Evolutionary conservation across 2,329 filamentous ascomycete species (phyloP).

Genomic region (Alternaria brassicae): DNA sequence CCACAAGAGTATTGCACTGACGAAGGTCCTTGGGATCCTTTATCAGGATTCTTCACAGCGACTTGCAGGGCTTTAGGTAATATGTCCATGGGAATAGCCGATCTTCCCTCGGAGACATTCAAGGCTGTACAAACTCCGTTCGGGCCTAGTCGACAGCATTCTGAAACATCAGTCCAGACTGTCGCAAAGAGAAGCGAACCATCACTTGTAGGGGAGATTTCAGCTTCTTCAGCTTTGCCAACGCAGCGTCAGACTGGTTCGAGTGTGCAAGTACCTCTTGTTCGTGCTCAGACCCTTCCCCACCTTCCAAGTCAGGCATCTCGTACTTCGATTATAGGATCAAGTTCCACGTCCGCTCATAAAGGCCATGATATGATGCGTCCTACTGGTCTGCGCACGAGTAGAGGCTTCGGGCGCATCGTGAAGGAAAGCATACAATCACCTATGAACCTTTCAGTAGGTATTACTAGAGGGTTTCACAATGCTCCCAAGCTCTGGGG

Average conservation of each 20-base stretch:
- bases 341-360: background rate
- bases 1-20: constrained; percentile 22
- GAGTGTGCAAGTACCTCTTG: background rate
- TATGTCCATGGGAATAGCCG: constrained; percentile 78
- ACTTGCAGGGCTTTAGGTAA: constrained; percentile 61
- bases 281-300: background rate
- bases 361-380: constrained; percentile 31
- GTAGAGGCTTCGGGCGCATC: constrained; percentile 21
- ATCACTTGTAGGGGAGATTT: background rate
- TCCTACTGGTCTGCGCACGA: constrained; percentile 23
- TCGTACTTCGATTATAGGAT: constrained; percentile 1
- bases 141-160: constrained; percentile 14
- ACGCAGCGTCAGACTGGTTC: background rate
- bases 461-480: constrained; percentile 30
- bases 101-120: constrained; percentile 64
- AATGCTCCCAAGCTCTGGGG: constrained; percentile 33
- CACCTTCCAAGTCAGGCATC: background rate
- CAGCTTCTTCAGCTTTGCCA: background rate
- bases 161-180: constrained; percentile 6
- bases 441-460: constrained; percentile 24
- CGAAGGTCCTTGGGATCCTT: constrained; percentile 27
- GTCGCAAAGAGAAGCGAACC: constrained; percentile 2
- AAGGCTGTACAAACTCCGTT: constrained; percentile 38
- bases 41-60: constrained; percentile 52
- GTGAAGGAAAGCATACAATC: constrained; percentile 15